Conservation (phyloP, 73 alveolate species). For the Breviolum minutum region DNA sequence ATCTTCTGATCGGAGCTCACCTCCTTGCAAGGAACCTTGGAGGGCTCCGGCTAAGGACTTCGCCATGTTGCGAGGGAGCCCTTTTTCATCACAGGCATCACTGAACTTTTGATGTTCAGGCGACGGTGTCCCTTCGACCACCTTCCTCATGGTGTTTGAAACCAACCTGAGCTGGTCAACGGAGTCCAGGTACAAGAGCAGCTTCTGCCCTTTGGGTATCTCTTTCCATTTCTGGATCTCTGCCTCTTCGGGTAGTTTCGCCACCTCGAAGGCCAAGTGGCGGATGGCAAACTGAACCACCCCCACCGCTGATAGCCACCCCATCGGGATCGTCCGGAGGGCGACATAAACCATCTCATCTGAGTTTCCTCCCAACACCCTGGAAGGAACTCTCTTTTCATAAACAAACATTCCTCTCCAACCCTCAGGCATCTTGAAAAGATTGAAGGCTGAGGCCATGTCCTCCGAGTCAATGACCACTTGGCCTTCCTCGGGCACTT, state of each 20-base stretch:
- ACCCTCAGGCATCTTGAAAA: not conserved
- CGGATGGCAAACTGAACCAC: not conserved
- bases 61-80: not conserved
- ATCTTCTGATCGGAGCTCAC: not conserved
- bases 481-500: not conserved
- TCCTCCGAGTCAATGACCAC: not conserved
- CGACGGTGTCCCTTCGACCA: not conserved
- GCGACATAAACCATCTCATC: not conserved
- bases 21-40: not conserved
- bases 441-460: not conserved
- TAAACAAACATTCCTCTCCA: not conserved
- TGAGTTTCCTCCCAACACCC: not conserved
- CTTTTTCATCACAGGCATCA: not conserved
- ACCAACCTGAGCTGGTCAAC: not conserved
- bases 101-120: not conserved
- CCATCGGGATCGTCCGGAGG: conserved; percentile 10
- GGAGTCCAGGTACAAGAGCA: conserved; percentile 3
- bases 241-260: not conserved
- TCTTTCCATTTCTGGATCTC: not conserved
- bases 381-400: not conserved
- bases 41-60: not conserved
- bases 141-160: not conserved
- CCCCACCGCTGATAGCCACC: not conserved
- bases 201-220: not conserved
- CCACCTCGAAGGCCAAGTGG: not conserved